These are phyloP conservation scores for Begonia peltatifolia DNA, from an alignment of 306 rosid species.

Conservation along the genomic window DNA sequence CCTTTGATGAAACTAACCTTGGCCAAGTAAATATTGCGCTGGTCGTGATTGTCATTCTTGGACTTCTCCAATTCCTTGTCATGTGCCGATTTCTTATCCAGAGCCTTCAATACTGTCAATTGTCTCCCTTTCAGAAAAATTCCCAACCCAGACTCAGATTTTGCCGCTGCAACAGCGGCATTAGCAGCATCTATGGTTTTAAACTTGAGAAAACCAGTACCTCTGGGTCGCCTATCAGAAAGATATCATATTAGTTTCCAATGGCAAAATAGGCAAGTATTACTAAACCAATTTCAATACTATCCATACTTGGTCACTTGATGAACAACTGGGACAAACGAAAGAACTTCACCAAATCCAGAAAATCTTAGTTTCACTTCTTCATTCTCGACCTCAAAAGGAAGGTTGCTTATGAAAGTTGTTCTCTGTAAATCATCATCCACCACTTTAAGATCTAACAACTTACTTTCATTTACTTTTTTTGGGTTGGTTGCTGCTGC, in stretches of 20 bases:
- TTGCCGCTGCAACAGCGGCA: constrained; percentile 63
- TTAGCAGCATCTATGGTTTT: constrained; percentile 55
- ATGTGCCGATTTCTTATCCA: constrained; percentile 87
- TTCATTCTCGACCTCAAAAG: constrained; percentile 55
- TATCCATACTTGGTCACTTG: constrained; percentile 68
- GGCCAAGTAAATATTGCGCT: constrained; percentile 73
- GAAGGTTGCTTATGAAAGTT: constrained; percentile 71
- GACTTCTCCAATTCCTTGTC: constrained; percentile 62
- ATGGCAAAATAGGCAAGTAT: neutral
- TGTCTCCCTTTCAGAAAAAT: constrained; percentile 69
- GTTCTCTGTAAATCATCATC: constrained; percentile 55
- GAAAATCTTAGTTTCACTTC: constrained; percentile 82
- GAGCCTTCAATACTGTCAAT: constrained; percentile 64
- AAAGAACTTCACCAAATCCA: constrained; percentile 72
- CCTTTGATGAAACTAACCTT: constrained; percentile 30
- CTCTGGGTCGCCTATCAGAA: constrained; percentile 76
- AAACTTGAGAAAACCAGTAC: constrained; percentile 91
- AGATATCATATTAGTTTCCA: constrained; percentile 2
- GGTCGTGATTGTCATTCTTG: constrained; percentile 60
- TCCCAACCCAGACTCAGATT: constrained; percentile 51
- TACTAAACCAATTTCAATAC: neutral
- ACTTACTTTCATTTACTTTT: constrained; percentile 18
- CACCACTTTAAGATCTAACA: constrained; percentile 31
- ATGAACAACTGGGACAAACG: constrained; percentile 77
- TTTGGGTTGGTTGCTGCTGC: constrained; percentile 23